phyloP scores from a whole-genome alignment of 495 filamentous ascomycete species.

The Penicillium fimorum region DNA sequence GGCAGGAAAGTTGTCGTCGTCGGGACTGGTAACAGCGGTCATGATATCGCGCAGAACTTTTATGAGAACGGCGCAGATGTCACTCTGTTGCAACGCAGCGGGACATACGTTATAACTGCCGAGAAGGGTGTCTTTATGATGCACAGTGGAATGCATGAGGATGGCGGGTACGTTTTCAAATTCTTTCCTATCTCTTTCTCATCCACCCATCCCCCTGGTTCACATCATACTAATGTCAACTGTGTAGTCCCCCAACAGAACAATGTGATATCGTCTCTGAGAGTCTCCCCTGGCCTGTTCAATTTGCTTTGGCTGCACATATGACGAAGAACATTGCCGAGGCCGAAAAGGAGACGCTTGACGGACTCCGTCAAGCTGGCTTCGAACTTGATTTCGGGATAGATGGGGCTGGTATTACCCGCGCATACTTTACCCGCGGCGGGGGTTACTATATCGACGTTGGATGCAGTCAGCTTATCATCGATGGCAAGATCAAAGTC shows the following conservation, averaged over 20 bases:
- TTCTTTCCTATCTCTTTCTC: not conserved
- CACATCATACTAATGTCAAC: slow-evolving; percentile 4
- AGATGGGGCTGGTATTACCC: slow-evolving; percentile 60
- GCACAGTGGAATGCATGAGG: slow-evolving; percentile 59
- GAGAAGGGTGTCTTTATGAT: slow-evolving; percentile 58
- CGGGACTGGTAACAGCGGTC: slow-evolving; percentile 78
- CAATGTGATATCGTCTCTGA: slow-evolving; percentile 61
- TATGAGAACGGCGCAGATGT: slow-evolving; percentile 72
- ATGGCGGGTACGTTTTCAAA: slow-evolving; percentile 43
- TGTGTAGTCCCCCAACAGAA: slow-evolving; percentile 46
- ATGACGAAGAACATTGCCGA: slow-evolving; percentile 46
- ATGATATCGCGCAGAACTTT: slow-evolving; percentile 82
- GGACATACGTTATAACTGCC: slow-evolving; percentile 69
- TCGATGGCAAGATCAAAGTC: slow-evolving; percentile 71
- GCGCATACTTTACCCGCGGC: slow-evolving; percentile 69
- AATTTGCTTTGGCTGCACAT: slow-evolving; percentile 55
- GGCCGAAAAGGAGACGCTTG: slow-evolving; percentile 54
- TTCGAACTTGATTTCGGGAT: slow-evolving; percentile 67
- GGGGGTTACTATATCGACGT: slow-evolving; percentile 84
- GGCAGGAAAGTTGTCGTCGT: slow-evolving; percentile 76
- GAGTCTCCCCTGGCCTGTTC: slow-evolving; percentile 55
- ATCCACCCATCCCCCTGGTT: not conserved
- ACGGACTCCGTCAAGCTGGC: slow-evolving; percentile 62
- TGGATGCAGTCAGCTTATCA: slow-evolving; percentile 66
- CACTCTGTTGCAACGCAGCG: slow-evolving; percentile 75